Base-by-base conservation (phyloP, 495 filamentous ascomycete species). In the Neurospora cerealis region DNA sequence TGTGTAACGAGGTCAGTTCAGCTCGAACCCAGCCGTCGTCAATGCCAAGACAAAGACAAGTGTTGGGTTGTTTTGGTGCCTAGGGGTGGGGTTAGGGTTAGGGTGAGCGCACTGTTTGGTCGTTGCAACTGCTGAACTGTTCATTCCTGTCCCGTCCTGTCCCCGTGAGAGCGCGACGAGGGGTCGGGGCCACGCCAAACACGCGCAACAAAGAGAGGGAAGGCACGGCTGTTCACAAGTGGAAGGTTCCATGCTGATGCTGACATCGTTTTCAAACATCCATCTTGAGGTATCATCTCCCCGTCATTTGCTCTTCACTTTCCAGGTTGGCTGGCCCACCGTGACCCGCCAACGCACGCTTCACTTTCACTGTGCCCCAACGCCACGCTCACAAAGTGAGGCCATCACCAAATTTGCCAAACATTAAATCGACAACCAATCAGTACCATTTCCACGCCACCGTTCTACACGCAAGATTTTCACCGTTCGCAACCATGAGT, bases 51-150 rank as follows among this genome's bases (percentile, higher is more conserved):
- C 28, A 1, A 28, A 28, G 37, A 38, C 37, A 38, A 28, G 24
- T 28, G 2, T 54, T 21, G 13, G 1, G 5, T 38, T 38, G 37
- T 38, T 38, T 38, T 38, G 32, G 32, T 60, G 21, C 21, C 21
- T 60, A 28, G 69, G 19, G 73, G 48, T 72, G 24, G 70, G 70
- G 72, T 76, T 75, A 69, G 76, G 73, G 71, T 76, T 73, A 71
- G 48, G 60, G 28, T 15, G 15, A 40, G 19, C 28, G 24, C 46
- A 73, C 69, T 40, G 46, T 48, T 72, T 37, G 48, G n/a, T 10
- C 62, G 4, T 6, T 17, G 28, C 32, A 34, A 36, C 40, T 11
- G 15, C 21, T 17, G 32, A 70, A 17, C 70, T 44, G 69, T 70
- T 15, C 66, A 77, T 77, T 77, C 69, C 76, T 17, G 70, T 72